These are phyloP conservation scores for Sporothrix pallida DNA, from an alignment of 2,329 filamentous ascomycete species.

Conservation along the genomic window DNA sequence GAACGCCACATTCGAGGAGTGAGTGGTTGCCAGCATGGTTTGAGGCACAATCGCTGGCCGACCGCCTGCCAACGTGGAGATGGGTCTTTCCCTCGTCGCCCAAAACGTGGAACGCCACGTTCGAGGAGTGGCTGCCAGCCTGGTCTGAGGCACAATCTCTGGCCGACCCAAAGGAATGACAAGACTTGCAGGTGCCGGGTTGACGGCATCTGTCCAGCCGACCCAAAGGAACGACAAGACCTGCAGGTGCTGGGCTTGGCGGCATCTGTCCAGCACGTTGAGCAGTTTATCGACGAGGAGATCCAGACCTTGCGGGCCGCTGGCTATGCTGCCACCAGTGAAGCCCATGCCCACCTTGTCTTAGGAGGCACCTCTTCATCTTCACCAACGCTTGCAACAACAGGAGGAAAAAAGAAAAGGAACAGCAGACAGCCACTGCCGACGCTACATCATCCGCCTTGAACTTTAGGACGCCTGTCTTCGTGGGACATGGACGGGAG, in stretches of 20 bases:
- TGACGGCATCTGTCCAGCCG: constrained; percentile 44
- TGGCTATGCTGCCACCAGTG: too few relatives aligned
- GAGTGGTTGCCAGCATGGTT: constrained; percentile 53
- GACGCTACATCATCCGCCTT: neutral
- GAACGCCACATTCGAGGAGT: constrained; percentile 39
- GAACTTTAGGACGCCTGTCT: constrained; percentile 20
- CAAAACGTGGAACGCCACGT: constrained; percentile 40
- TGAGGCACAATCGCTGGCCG: constrained; percentile 53
- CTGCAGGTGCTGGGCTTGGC: constrained; percentile 49
- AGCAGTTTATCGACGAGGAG: constrained; percentile 41
- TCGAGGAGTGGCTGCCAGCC: constrained; percentile 41
- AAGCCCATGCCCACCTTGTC: neutral
- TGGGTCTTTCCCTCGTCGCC: constrained; percentile 58
- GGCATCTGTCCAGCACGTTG: constrained; percentile 44
- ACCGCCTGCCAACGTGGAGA: constrained; percentile 45
- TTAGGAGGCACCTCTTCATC: neutral
- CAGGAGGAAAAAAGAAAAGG: too few relatives aligned
- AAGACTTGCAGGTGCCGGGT: constrained; percentile 52
- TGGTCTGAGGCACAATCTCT: constrained; percentile 60
- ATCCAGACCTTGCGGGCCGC: neutral
- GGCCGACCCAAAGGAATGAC: constrained; percentile 47
- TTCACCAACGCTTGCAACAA: neutral
- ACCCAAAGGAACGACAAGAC: constrained; percentile 50
- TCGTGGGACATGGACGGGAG: constrained; percentile 33
- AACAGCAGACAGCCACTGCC: neutral